Base-by-base conservation (phyloP, 805 yeast genomes). In the Zygotorulaspora sp. region DNA sequence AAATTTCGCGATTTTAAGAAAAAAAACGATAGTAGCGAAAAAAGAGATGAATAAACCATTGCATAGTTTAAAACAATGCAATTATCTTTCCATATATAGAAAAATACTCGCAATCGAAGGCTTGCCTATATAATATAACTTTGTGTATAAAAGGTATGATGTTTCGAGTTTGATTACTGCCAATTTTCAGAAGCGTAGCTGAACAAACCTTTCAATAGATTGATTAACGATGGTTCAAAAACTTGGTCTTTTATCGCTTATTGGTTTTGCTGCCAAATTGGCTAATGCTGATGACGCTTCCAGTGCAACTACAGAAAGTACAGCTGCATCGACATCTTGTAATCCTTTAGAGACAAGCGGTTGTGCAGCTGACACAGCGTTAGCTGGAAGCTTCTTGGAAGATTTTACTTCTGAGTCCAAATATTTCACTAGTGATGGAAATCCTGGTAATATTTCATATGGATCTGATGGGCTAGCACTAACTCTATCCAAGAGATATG, bases 41-140 rank as follows among this genome's bases (percentile, higher is more conserved):
- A 36, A 24, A 32, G 40, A 23, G 13, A 17, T 19, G 31, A 28
- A 28, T 8, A 28, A 28, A 15, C 16, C 31, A 13, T 28, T 14
- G 19, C 16, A 28, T 28, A 8, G 19, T n/a, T n/a, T n/a, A n/a
- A n/a, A n/a, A n/a, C n/a, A n/a, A n/a, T 15, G 20, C 16, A 10
- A 9, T 13, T 28, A 13, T 15, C 16, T 14, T 30, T 30, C 33
- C 33, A 30, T 30, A 18, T 17, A 10, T 30, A 30, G 33, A 30
- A 30, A 17, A 2, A 30, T 4, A 9, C 14, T 18, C n/a, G 12
- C 81, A 9, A 80, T 80, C 1, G 85, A 73, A 7, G 86, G 74
- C 58, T 82, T 80, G 26, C 85, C 89, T 12, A 82, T 87, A 62
- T 14, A 80, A 80, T 2, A 88, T 72, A 44, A 12, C 30, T 14